These are phyloP conservation scores for Boletus rex-veris DNA, from an alignment of 768 basidiomycete genomes.

Conservation along the genomic window DNA sequence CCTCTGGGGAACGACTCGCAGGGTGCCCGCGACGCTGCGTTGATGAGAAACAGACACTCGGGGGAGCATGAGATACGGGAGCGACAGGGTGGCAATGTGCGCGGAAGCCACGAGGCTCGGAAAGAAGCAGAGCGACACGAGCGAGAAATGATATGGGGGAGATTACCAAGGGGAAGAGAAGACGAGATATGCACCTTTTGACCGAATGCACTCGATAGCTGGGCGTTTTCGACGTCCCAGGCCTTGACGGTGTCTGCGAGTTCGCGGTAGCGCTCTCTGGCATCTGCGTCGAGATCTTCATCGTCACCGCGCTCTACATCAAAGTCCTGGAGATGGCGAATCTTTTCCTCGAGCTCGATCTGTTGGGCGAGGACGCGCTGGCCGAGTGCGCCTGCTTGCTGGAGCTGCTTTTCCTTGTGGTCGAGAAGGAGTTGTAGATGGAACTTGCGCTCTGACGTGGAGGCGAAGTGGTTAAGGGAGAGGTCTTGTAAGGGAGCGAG, in stretches of 20 bases:
- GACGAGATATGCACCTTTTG: slow-evolving; percentile 47
- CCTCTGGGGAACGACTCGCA: too few relatives aligned
- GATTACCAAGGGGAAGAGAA: neutral
- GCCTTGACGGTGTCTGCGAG: slow-evolving; percentile 67
- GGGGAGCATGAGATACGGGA: neutral
- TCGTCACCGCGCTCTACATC: slow-evolving; percentile 63
- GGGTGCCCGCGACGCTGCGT: neutral
- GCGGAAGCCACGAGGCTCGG: slow-evolving; percentile 16
- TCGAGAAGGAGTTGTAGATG: slow-evolving; percentile 73
- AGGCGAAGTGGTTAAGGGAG: slow-evolving; percentile 39
- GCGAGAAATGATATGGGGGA: slow-evolving; percentile 3
- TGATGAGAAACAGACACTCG: neutral
- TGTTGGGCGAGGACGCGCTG: slow-evolving; percentile 93
- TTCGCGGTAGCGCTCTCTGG: slow-evolving; percentile 72
- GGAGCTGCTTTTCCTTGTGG: slow-evolving; percentile 87
- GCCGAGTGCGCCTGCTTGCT: slow-evolving; percentile 87
- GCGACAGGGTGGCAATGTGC: neutral
- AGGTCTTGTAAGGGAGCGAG: slow-evolving; percentile 40
- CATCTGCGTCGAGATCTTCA: slow-evolving; percentile 60
- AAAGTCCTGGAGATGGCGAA: slow-evolving; percentile 73
- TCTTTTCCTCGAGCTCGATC: slow-evolving; percentile 87
- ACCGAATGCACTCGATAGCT: slow-evolving; percentile 67
- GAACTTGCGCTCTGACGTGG: slow-evolving; percentile 58
- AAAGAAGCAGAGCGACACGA: slow-evolving; percentile 9
- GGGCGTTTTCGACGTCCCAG: slow-evolving; percentile 80